Percentiles rank a stretch among this genome's conserved stretches.
Conservation (phyloP, 257 asterid genomes). For the Nicotiana benthamiana region DNA sequence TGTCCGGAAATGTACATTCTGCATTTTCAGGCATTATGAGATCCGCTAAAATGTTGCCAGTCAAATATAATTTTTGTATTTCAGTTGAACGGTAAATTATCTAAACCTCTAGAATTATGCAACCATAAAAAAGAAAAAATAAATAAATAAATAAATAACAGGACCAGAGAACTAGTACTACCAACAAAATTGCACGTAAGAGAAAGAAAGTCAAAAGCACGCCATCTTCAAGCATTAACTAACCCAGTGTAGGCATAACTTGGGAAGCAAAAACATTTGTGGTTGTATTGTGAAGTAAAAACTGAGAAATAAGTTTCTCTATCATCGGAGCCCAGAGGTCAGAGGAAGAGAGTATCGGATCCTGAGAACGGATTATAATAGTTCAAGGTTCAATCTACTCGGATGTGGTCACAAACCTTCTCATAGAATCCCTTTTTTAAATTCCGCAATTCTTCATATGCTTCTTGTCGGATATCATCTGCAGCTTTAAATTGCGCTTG, state of each 20-base stretch:
- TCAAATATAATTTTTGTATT: neutral
- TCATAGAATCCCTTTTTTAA: constrained; percentile 49
- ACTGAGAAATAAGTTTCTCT: neutral
- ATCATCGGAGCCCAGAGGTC: neutral
- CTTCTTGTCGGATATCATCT: constrained; percentile 75
- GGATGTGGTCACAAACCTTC: constrained; percentile 43
- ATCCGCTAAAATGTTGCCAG: neutral
- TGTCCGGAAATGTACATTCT: constrained; percentile 57
- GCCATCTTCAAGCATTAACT: neutral
- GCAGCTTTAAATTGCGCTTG: constrained; percentile 66
- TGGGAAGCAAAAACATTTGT: too few species aligned
- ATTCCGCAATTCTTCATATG: constrained; percentile 53
- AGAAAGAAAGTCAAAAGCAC: too few species aligned
- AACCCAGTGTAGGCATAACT: neutral
- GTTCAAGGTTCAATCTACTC: neutral
- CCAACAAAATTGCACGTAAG: too few species aligned
- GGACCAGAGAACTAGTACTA: neutral
- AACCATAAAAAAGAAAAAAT: neutral
- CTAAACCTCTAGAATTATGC: neutral
- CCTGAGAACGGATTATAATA: neutral
- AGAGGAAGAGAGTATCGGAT: neutral
- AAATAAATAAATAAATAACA: neutral
- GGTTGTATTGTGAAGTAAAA: too few species aligned
- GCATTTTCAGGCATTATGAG: constrained; percentile 27
- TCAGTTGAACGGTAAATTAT: neutral